phyloP scores from a whole-genome alignment of 2,329 filamentous ascomycete genomes.

The Colletotrichum spaethianum region DNA sequence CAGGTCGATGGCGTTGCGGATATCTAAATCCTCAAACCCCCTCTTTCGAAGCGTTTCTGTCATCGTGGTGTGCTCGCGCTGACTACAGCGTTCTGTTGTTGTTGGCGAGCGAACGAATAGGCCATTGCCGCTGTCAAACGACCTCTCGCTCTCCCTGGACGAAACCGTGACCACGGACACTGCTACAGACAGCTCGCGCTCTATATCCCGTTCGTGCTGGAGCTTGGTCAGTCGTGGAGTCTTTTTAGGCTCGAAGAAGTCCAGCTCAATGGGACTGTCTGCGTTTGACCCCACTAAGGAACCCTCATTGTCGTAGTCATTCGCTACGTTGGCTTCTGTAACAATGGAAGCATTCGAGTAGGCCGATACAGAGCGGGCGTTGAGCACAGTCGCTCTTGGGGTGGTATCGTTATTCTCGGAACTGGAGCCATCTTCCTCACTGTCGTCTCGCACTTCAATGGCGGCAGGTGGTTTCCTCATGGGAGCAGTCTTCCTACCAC shows the following conservation, averaged over 20 bases:
- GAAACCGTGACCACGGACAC: neutral
- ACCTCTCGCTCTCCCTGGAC: conserved; percentile 2
- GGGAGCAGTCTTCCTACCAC: neutral
- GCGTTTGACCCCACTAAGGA: conserved; percentile 18
- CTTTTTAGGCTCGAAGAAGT: neutral
- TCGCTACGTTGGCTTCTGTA: neutral
- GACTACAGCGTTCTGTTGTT: neutral
- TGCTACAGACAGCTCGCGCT: neutral
- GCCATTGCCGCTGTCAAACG: neutral
- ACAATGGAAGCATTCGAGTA: neutral
- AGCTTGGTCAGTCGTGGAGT: neutral
- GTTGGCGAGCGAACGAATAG: conserved; percentile 7
- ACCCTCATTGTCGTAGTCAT: neutral
- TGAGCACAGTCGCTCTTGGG: neutral
- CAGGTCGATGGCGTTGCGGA: neutral
- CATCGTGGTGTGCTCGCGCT: conserved; percentile 9
- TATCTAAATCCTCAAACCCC: neutral
- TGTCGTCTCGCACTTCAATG: neutral
- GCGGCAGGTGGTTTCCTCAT: neutral
- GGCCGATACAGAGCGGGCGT: neutral
- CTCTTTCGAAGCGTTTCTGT: conserved; percentile 7
- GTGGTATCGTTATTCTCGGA: conserved; percentile 3
- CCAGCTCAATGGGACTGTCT: conserved; percentile 32
- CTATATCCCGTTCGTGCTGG: neutral
- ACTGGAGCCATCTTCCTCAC: neutral